Evolutionary conservation across 106 monocot species (phyloP).

Genomic region (Posidonia australis): DNA sequence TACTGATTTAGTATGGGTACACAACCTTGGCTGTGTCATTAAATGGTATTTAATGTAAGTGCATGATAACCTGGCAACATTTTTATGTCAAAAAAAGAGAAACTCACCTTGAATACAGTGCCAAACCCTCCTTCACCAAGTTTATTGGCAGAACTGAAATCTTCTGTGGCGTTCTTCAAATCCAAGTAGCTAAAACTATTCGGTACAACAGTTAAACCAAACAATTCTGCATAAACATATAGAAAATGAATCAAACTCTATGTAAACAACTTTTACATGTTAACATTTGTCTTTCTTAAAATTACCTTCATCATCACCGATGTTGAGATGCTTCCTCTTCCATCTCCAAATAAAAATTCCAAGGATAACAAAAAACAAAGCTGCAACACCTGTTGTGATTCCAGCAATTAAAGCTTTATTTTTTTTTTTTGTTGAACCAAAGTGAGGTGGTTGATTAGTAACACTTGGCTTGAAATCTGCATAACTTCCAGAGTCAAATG

Average conservation of each 20-base stretch:
- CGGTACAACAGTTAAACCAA: not conserved
- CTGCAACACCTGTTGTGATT: not conserved
- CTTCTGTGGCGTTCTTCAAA: not conserved
- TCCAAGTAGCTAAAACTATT: conserved; percentile 2
- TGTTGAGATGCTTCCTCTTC: not conserved
- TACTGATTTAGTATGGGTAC: not conserved
- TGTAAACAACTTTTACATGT: not conserved
- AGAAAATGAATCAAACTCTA: not conserved
- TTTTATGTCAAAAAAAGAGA: no score
- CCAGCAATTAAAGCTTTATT: conserved; percentile 2
- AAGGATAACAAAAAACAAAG: not conserved
- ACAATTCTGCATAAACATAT: not conserved
- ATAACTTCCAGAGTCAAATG: not conserved
- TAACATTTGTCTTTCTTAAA: not conserved
- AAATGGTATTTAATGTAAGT: no score
- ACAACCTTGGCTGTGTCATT: no score
- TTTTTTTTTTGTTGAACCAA: not conserved
- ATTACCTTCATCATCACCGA: conserved; percentile 9
- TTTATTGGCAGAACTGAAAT: not conserved
- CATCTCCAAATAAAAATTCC: not conserved
- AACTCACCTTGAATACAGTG: not conserved
- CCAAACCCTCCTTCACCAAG: conserved; percentile 7
- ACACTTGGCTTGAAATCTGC: conserved; percentile 8
- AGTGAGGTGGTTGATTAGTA: not conserved
- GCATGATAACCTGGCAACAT: no score